A percentile compares a stretch with the other conserved stretches of the same genome.
phyloP scores from a whole-genome alignment of 1,284 basidiomycete genomes.

The Leucoagaricus sp. region DNA sequence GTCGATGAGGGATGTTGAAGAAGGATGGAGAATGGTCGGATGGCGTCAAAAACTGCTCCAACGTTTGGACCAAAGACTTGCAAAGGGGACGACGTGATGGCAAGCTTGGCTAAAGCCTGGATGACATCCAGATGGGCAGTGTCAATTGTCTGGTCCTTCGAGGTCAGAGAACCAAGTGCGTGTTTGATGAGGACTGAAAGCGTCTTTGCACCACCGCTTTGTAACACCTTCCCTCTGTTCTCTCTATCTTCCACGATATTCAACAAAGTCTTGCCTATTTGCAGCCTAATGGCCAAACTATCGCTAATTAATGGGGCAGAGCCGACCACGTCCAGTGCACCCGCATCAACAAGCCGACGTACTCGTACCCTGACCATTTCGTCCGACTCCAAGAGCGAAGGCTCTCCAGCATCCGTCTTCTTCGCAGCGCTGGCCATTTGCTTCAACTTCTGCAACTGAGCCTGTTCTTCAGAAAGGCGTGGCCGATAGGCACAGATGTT shows the following conservation, averaged over 20 bases:
- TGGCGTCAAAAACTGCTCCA: constrained; percentile 76
- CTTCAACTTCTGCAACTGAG: constrained; percentile 76
- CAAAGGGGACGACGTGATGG: constrained; percentile 88
- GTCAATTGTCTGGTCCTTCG: constrained; percentile 36
- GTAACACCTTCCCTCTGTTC: constrained; percentile 79
- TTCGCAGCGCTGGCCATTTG: constrained; percentile 64
- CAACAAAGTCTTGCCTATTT: constrained; percentile 61
- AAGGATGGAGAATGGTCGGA: constrained; percentile 75
- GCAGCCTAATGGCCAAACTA: constrained; percentile 53
- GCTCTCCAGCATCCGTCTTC: constrained; percentile 26
- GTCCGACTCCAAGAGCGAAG: constrained; percentile 55
- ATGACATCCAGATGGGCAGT: constrained; percentile 64
- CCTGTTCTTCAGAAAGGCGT: constrained; percentile 74
- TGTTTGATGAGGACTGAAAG: constrained; percentile 65
- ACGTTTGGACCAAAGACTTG: constrained; percentile 87
- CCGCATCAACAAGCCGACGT: constrained; percentile 55
- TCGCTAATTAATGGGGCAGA: constrained; percentile 56
- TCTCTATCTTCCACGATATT: constrained; percentile 76
- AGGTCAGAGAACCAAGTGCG: constrained; percentile 25
- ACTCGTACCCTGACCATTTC: constrained; percentile 63
- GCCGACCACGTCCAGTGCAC: constrained; percentile 64
- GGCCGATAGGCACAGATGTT: constrained; percentile 76
- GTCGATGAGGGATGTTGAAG: constrained; percentile 68
- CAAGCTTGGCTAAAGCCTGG: constrained; percentile 91
- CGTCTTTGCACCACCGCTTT: constrained; percentile 81